phyloP scores from a whole-genome alignment of 805 yeast genomes.

The Saturnispora sekii region DNA sequence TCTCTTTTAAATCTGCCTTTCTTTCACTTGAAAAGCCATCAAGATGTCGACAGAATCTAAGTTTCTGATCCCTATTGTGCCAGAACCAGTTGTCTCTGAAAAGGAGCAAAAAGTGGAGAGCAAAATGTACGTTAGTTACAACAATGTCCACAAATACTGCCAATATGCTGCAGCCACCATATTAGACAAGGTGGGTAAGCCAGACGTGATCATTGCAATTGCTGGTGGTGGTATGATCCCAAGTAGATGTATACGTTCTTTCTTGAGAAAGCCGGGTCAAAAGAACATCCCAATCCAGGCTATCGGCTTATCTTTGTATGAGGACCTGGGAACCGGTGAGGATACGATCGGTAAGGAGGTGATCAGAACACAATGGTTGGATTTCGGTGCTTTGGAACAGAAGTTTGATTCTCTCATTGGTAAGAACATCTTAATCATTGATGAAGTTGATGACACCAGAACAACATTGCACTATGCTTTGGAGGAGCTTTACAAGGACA shows the following conservation, averaged over 20 bases:
- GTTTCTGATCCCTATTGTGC: slow-evolving; percentile 1
- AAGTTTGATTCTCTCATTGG: slow-evolving; percentile 73
- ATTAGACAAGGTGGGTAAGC: slow-evolving; percentile 24
- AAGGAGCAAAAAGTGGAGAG: slow-evolving; percentile 26
- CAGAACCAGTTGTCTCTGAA: background rate
- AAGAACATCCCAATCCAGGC: slow-evolving; percentile 66
- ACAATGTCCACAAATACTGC: slow-evolving; percentile 75
- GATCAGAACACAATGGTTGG: slow-evolving; percentile 84
- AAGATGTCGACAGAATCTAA: background rate
- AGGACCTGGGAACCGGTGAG: slow-evolving; percentile 38
- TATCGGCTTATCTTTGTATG: slow-evolving; percentile 56
- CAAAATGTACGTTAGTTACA: slow-evolving; percentile 61
- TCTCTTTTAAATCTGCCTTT: background rate
- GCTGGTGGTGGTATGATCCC: slow-evolving; percentile 73
- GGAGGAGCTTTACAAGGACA: slow-evolving; percentile 61
- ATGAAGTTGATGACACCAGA: slow-evolving; percentile 89
- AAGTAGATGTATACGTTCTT: slow-evolving; percentile 56
- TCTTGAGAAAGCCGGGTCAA: slow-evolving; percentile 46
- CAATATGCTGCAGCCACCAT: slow-evolving; percentile 35
- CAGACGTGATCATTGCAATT: slow-evolving; percentile 54
- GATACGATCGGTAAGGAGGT: slow-evolving; percentile 70
- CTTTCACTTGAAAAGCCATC: background rate
- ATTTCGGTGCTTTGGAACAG: slow-evolving; percentile 59
- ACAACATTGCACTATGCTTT: slow-evolving; percentile 82
- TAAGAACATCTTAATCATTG: slow-evolving; percentile 72